These are phyloP conservation scores for Apiospora koreana DNA, from an alignment of 2,329 filamentous ascomycete species.

Conservation along the genomic window DNA sequence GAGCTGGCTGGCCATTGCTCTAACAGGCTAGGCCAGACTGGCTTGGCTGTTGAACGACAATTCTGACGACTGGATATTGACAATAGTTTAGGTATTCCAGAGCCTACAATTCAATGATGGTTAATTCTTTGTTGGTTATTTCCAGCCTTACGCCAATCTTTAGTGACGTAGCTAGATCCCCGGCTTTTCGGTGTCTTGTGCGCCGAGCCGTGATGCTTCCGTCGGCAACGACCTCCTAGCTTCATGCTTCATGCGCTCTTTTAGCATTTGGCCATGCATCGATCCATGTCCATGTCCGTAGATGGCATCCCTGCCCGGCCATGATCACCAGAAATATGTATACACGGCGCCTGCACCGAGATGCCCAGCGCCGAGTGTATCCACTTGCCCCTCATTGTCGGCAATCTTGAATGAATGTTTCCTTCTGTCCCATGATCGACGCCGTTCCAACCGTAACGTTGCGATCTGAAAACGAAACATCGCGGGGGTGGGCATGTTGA, in stretches of 20 bases:
- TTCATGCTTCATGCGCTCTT: background rate
- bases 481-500: background rate
- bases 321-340: background rate
- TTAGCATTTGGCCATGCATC: too few species aligned
- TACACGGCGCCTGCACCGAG: background rate
- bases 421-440: background rate
- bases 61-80: too few species aligned
- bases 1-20: background rate
- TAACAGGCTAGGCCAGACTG: background rate
- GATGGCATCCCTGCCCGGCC: background rate
- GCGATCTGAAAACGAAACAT: background rate
- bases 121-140: too few species aligned
- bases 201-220: background rate
- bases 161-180: background rate
- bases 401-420: background rate
- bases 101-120: too few species aligned
- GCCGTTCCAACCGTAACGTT: background rate
- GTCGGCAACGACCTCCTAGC: background rate
- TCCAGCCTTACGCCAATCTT: background rate
- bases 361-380: background rate
- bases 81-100: too few species aligned
- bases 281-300: background rate
- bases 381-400: background rate
- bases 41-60: too few species aligned
- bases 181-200: background rate